A percentile compares a stretch with the other conserved stretches of the same genome.
These are phyloP conservation scores for Xerocomus amazonicus DNA, from an alignment of 1,284 basidiomycete genomes.

Conservation along the genomic window DNA sequence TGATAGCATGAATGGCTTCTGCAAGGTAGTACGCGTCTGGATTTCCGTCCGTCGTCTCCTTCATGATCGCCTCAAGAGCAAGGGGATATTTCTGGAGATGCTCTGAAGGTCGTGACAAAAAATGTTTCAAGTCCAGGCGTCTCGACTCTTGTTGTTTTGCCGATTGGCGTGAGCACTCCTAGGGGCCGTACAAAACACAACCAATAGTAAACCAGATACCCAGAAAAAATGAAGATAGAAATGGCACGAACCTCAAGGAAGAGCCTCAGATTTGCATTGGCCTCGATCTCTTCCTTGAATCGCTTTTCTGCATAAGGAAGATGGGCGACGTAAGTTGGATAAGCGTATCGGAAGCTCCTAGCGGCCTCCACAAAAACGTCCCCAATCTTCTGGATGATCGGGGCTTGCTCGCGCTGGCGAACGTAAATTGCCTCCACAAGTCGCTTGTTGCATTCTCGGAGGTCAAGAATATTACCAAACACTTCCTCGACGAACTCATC, in stretches of 20 bases:
- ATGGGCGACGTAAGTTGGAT: conserved; percentile 83
- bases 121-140: conserved; percentile 83
- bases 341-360: conserved; percentile 83
- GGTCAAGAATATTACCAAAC: conserved; percentile 83
- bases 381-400: conserved; percentile 82
- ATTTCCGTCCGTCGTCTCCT: conserved; percentile 73
- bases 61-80: conserved; percentile 81
- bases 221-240: not conserved
- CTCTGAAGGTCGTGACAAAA: conserved; percentile 82
- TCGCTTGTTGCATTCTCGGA: conserved; percentile 78
- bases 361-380: conserved; percentile 89
- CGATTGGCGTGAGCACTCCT: conserved; percentile 59
- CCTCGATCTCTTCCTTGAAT: conserved; percentile 80
- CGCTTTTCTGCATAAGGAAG: conserved; percentile 84
- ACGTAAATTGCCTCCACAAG: conserved; percentile 85
- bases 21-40: conserved; percentile 77
- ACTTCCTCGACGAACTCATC: conserved; percentile 84
- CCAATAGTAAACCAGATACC: conserved; percentile 7
- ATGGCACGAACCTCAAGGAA: conserved; percentile 74
- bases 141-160: conserved; percentile 66
- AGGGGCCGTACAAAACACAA: conserved; percentile 1
- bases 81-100: conserved; percentile 90
- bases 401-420: conserved; percentile 83
- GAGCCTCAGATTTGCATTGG: conserved; percentile 77
- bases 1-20: conserved; percentile 75